Conservation (phyloP, 208 protist species). For the Leptomonas pyrrhocoris region DNA sequence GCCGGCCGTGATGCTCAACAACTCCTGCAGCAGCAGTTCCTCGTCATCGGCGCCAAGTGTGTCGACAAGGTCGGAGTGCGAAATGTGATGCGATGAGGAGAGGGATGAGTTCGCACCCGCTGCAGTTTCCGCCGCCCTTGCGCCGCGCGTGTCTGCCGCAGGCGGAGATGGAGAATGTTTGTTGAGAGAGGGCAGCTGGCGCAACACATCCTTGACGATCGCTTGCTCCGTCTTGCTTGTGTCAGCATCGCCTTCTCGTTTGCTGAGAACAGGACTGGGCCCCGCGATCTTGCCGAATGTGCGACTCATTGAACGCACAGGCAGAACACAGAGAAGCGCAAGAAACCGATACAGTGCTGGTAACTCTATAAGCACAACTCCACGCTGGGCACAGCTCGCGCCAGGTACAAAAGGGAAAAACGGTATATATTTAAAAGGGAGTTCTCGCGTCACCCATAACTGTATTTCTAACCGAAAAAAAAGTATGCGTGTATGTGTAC, state of each 20-base stretch:
- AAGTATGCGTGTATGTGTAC: no score
- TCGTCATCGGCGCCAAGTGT: slow-evolving; percentile 30
- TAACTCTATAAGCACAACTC: no score
- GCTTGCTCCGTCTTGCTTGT: not conserved
- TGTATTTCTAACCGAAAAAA: no score
- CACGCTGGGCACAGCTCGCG: no score
- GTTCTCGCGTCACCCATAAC: no score
- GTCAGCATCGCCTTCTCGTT: not conserved
- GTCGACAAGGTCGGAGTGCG: not conserved
- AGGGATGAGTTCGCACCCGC: not conserved
- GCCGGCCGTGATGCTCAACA: slow-evolving; percentile 33
- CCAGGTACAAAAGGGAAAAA: not conserved
- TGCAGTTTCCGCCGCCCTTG: not conserved
- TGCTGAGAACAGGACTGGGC: not conserved
- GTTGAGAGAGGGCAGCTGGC: slow-evolving; percentile 7
- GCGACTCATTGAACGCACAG: not conserved
- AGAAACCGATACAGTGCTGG: not conserved
- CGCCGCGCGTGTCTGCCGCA: not conserved
- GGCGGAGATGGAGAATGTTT: not conserved
- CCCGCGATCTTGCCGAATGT: not conserved
- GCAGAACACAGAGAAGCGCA: not conserved
- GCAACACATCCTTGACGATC: slow-evolving; percentile 11
- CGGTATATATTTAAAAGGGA: no score
- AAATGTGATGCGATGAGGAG: not conserved
- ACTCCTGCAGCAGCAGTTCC: slow-evolving; percentile 36